Conservation (phyloP, 768 basidiomycete species). For the Sistotremastrum niveocremeum region DNA sequence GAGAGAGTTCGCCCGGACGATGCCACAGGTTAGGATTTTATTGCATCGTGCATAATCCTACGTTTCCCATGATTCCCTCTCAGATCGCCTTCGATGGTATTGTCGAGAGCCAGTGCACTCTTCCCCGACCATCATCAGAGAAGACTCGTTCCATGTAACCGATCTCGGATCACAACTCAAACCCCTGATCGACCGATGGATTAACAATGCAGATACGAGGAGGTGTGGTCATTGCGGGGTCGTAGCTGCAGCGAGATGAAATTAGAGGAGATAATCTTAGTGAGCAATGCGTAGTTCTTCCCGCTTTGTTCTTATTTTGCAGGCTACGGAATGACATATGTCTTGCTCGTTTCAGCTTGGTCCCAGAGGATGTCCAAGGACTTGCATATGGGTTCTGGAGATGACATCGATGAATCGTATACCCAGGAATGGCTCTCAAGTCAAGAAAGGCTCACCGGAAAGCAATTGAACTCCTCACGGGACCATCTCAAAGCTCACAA, state of each 20-base stretch:
- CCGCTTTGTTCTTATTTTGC: too few species aligned
- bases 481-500: too few species aligned
- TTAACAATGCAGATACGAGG: constrained; percentile 45
- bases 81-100: constrained; percentile 90
- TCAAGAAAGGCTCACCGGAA: too few species aligned
- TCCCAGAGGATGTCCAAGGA: too few species aligned
- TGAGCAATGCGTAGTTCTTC: too few species aligned
- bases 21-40: constrained; percentile 46
- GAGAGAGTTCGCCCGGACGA: constrained; percentile 71
- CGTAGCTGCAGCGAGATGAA: constrained; percentile 43
- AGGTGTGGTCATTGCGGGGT: constrained; percentile 61
- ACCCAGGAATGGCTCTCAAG: too few species aligned
- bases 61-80: neutral
- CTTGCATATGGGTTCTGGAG: too few species aligned
- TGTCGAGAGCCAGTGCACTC: constrained; percentile 52
- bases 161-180: constrained; percentile 92
- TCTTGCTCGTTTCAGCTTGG: too few species aligned
- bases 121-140: constrained; percentile 61
- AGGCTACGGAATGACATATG: too few species aligned
- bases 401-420: too few species aligned
- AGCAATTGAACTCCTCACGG: too few species aligned
- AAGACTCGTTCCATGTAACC: constrained; percentile 76
- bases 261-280: neutral
- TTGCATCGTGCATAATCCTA: neutral
- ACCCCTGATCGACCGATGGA: constrained; percentile 81